Evolutionary conservation across 2,329 filamentous ascomycete genomes (phyloP), one percentile per base, ranked within the genome.

Genomic region (Verticillium longisporum): DNA sequence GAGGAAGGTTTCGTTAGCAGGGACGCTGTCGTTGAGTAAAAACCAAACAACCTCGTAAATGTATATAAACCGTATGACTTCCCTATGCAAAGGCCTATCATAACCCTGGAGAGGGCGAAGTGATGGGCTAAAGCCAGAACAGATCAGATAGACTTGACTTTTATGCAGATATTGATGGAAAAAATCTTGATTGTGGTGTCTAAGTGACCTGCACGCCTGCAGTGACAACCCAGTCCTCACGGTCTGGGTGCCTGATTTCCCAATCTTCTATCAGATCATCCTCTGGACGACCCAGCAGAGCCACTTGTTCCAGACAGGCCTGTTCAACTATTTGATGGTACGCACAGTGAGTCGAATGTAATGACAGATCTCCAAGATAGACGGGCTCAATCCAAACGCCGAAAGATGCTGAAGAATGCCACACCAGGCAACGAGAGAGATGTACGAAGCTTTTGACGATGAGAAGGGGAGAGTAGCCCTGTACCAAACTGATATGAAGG

Each of bases 1-100:
- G 91, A 96, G 64, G 75, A 81, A 1, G 92, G 92, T 0, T 94
- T 94, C 69, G 79, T 34, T 33, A 59, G 41, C 45, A 41, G 57
- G 10, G 41, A 54, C 18, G 10, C 38, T 15, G 56, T 58, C 9
- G 56, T 58, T 14, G 56, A 58, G 56, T 58, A 33, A 5, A 31
- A 31, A 31, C 26, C 26, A 5, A 31, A 31, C 26, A 31, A 33
- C 11, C 15, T 36, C 6, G 4, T 21, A 53, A 10, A 53, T 18
- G 11, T 6, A 1, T 21, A 26, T 26, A 11, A 4, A 21, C 9
- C 4, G 26, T 31, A 21, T 21, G n/a, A 7, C 9, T 6, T 6
- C 15, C n/a, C 15, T 4, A 18, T 21, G 18, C 18, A 10, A 53
- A 11, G 45, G 18, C 45, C 45, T 3, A 13, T 13, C 34, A 13